phyloP scores from a whole-genome alignment of 2,329 filamentous ascomycete species.

The Fusarium dlaminii region DNA sequence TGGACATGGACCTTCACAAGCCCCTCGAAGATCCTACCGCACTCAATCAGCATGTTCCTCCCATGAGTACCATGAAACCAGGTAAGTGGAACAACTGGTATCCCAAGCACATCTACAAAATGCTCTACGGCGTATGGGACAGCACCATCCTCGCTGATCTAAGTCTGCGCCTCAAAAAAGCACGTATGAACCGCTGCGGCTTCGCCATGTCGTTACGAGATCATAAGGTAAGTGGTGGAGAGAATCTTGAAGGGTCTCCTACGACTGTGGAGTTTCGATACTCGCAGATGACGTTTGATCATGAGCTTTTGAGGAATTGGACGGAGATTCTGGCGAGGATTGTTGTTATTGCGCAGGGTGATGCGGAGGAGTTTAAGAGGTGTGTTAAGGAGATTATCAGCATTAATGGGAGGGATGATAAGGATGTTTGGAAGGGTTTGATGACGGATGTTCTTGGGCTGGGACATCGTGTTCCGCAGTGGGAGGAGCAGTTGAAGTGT shows the following conservation, averaged over 20 bases:
- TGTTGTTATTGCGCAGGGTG: conserved; percentile 18
- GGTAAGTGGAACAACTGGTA: conserved; percentile 14
- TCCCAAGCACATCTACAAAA: background rate
- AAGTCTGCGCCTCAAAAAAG: background rate
- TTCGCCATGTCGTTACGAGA: conserved; percentile 6
- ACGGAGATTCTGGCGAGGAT: conserved; percentile 24
- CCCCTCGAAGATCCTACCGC: background rate
- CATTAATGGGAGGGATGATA: background rate
- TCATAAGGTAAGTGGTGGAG: fast-evolving
- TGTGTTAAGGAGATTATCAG: background rate
- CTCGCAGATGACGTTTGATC: conserved; percentile 41
- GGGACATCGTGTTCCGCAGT: conserved; percentile 26
- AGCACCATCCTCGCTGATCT: background rate
- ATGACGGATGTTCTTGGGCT: conserved; percentile 14
- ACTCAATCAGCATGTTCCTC: conserved; percentile 1
- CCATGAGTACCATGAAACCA: background rate
- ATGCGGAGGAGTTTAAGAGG: background rate
- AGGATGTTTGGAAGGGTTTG: conserved; percentile 16
- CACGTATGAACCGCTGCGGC: background rate
- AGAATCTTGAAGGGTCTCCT: conserved; percentile 1
- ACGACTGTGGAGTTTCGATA: conserved; percentile 42
- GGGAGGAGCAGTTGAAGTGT: conserved; percentile 29
- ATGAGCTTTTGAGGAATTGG: conserved; percentile 35
- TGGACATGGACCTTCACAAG: background rate
- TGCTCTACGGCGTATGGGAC: conserved; percentile 25